Evolutionary conservation across 768 basidiomycete species (phyloP).

Genomic region (Mycena maculata): DNA sequence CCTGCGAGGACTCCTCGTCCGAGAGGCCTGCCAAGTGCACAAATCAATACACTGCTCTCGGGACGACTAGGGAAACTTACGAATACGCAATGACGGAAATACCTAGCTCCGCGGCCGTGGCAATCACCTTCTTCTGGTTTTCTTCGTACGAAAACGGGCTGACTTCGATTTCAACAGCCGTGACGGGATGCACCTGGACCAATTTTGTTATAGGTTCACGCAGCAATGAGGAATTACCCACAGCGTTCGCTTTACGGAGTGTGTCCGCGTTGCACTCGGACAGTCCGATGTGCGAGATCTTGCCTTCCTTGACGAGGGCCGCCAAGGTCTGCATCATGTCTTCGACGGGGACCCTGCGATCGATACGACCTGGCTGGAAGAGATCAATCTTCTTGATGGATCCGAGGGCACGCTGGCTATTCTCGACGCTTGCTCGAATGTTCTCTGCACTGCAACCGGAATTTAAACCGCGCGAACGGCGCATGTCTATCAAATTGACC

Average conservation of each 20-base stretch:
- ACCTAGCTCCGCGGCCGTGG: constrained; percentile 63
- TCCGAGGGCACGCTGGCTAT: constrained; percentile 57
- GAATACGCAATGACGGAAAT: constrained; percentile 72
- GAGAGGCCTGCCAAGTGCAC: constrained; percentile 53
- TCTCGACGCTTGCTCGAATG: constrained; percentile 51
- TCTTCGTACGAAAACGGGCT: constrained; percentile 64
- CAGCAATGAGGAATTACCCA: constrained; percentile 32
- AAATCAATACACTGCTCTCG: constrained; percentile 18
- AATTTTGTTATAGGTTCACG: background rate
- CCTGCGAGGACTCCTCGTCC: constrained; percentile 67
- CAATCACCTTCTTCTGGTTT: constrained; percentile 65
- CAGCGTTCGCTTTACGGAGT: constrained; percentile 51
- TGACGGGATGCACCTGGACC: constrained; percentile 62
- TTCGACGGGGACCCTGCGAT: constrained; percentile 58
- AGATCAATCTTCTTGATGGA: constrained; percentile 69
- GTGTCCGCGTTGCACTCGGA: constrained; percentile 65
- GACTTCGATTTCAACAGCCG: constrained; percentile 75
- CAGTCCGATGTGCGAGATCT: constrained; percentile 70
- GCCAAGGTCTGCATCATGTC: constrained; percentile 55
- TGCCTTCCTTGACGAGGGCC: constrained; percentile 62
- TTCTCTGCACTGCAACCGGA: background rate
- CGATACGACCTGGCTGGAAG: constrained; percentile 65
- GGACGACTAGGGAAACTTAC: constrained; percentile 49
- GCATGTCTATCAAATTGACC: background rate
- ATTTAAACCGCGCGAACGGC: no score